Base-by-base conservation (phyloP, 306 rosid genomes). In the Vicia villosa region DNA sequence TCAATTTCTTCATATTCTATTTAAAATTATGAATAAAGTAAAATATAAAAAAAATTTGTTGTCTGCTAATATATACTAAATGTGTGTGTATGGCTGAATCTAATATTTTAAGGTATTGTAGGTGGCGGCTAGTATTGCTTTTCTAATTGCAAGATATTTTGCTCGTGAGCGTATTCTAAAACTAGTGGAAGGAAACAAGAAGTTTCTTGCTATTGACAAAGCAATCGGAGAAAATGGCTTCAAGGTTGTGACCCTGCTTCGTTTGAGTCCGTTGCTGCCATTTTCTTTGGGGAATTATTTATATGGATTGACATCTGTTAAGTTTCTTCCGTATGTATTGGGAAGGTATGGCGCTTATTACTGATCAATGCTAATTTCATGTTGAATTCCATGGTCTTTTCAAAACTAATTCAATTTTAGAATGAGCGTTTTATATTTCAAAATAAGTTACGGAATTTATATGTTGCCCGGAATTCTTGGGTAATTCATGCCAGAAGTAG, bases 101-200 rank as follows among this genome's bases (percentile, higher is more conserved):
- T 81, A 21, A 80, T 60, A 68, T 57, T 61, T 69, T 64, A 57
- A 37, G 16, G 63, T 67, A 28, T 79, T 88, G 49, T 89, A 94
- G 98, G 82, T 94, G 69, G 99, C 99, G 60, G 99, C 99, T 5
- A 87, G 97, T 76, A 78, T 83, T 86, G 95, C 99, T 60, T 94
- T 94, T 83, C 81, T 94, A 59, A 91, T 94, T 71, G 96, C 99
- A 58, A 86, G 99, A 84, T 94, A 94, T 79, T 94, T 94, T 72
- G 99, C 99, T 34, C 96, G 99, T 28, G 97, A 94, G 76, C 89
- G 99, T 2, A 91, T 94, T 84, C 88, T 91, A 65, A 94, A 91
- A 81, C 83, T 94, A 16, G 99, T 94, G 14, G 86, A 94, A 83
- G 99, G 99, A 69, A 91, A 94, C 80, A 91, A 91, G 63, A 94